Percentiles rank a stretch among this genome's conserved stretches.
Evolutionary conservation across 139 green algal genomes (phyloP).

Genomic region (Nannochloris sp.): DNA sequence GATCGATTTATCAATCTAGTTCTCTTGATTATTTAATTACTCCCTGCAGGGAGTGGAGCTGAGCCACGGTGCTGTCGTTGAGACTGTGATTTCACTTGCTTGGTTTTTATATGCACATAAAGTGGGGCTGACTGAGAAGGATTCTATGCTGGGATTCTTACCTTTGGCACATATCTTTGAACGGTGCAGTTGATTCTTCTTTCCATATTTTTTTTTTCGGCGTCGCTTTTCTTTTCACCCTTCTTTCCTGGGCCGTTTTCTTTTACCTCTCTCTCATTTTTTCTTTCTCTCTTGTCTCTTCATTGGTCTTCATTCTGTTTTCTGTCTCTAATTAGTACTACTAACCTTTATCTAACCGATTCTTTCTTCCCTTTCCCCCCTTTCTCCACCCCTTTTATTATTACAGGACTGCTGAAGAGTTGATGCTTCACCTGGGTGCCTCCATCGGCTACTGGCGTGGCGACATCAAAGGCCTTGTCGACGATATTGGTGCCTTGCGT

Average conservation of each 20-base stretch:
- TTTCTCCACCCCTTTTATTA: neutral
- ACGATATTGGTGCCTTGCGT: slow-evolving; percentile 66
- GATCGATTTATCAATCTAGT: too few relatives aligned
- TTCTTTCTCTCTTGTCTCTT: too few relatives aligned
- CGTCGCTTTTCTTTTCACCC: neutral
- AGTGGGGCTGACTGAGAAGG: slow-evolving; percentile 3
- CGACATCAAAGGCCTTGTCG: slow-evolving; percentile 53
- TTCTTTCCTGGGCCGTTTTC: too few relatives aligned
- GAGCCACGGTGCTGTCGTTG: slow-evolving; percentile 26
- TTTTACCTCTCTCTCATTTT: neutral
- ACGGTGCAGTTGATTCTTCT: neutral
- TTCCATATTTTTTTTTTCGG: neutral
- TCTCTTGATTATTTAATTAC: neutral
- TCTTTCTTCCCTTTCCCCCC: too few relatives aligned
- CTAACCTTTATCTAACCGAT: too few relatives aligned
- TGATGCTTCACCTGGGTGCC: slow-evolving; percentile 60
- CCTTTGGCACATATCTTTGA: slow-evolving; percentile 50
- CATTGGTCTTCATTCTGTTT: too few relatives aligned
- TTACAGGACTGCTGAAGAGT: slow-evolving; percentile 64
- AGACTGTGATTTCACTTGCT: neutral
- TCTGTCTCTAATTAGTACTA: too few relatives aligned
- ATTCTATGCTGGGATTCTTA: slow-evolving; percentile 41
- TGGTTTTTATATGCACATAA: neutral
- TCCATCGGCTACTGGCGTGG: slow-evolving; percentile 78
- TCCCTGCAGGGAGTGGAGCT: slow-evolving; percentile 34